Evolutionary conservation across 108 stramenopile species (phyloP).

Genomic region (Nitzschia sp.): DNA sequence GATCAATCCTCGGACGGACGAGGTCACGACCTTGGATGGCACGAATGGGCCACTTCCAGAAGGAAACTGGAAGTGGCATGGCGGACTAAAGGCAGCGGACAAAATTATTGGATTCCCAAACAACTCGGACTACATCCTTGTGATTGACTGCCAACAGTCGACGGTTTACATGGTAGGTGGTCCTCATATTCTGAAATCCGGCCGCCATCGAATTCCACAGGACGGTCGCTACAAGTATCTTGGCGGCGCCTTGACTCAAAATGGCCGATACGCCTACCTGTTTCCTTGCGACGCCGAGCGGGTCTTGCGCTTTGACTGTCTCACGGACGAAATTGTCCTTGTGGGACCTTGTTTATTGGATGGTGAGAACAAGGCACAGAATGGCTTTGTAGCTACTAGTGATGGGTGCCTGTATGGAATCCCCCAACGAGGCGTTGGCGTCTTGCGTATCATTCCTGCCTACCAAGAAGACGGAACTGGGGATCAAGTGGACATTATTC

Average conservation of each 20-base stretch:
- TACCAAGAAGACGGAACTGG: slow-evolving; percentile 29
- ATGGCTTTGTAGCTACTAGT: slow-evolving; percentile 59
- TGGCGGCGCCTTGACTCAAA: slow-evolving; percentile 60
- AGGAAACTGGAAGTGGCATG: slow-evolving; percentile 78
- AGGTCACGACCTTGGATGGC: slow-evolving; percentile 40
- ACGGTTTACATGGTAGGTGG: slow-evolving; percentile 55
- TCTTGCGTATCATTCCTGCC: slow-evolving; percentile 54
- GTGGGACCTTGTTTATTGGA: slow-evolving; percentile 61
- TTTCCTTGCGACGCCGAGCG: slow-evolving; percentile 66
- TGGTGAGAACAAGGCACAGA: slow-evolving; percentile 74
- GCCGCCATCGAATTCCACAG: slow-evolving; percentile 67
- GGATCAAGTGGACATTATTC: slow-evolving; percentile 64
- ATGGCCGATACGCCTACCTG: slow-evolving; percentile 54
- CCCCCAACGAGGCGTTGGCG: slow-evolving; percentile 61
- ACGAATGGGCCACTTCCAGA: slow-evolving; percentile 38
- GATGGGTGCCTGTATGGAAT: slow-evolving; percentile 76
- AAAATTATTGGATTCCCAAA: slow-evolving; percentile 74
- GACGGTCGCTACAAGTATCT: slow-evolving; percentile 71
- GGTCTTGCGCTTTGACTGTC: slow-evolving; percentile 53
- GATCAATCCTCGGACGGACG: slow-evolving; percentile 59
- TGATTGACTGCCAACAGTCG: slow-evolving; percentile 58
- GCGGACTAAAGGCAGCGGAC: slow-evolving; percentile 58
- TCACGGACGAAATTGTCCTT: slow-evolving; percentile 50
- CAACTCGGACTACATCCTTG: slow-evolving; percentile 59
- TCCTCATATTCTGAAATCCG: slow-evolving; percentile 43